Evolutionary conservation across 2,329 filamentous ascomycete genomes (phyloP).

Genomic region (Aspergillus tanneri): DNA sequence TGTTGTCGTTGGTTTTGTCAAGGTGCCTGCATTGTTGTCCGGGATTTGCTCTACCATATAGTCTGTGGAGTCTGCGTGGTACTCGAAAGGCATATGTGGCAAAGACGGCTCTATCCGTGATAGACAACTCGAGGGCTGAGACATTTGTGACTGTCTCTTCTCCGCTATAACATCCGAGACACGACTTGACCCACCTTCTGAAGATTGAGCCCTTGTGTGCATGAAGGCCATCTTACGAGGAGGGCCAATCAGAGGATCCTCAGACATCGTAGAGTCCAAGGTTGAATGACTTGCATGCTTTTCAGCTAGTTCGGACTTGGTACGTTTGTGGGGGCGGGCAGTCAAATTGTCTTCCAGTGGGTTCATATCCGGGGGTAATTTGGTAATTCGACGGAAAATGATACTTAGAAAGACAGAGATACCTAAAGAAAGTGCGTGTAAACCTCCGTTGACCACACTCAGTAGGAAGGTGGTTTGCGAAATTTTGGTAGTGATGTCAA

Average conservation of each 20-base stretch:
- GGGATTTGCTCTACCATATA: slow-evolving; percentile 28
- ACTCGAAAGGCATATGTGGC: slow-evolving; percentile 32
- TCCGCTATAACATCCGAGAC: slow-evolving; percentile 50
- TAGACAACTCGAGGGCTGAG: slow-evolving; percentile 42
- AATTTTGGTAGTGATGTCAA: slow-evolving; percentile 58
- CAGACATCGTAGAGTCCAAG: slow-evolving; percentile 43
- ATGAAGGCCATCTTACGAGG: slow-evolving; percentile 69
- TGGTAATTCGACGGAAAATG: slow-evolving; percentile 77
- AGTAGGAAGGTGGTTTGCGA: slow-evolving; percentile 67
- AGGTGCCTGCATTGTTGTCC: slow-evolving; percentile 29
- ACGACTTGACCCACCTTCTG: slow-evolving; percentile 55
- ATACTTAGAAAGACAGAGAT: slow-evolving; percentile 73
- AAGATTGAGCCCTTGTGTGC: slow-evolving; percentile 69
- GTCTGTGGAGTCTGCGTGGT: slow-evolving; percentile 29
- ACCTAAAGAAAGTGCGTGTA: slow-evolving; percentile 69
- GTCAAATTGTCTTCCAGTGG: slow-evolving; percentile 85
- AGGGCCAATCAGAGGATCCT: slow-evolving; percentile 45
- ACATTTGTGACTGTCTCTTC: slow-evolving; percentile 50
- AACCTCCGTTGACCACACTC: slow-evolving; percentile 60
- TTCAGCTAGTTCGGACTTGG: slow-evolving; percentile 61
- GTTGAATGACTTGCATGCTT: slow-evolving; percentile 60
- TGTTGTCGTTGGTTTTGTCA: slow-evolving; percentile 32
- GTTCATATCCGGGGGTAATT: slow-evolving; percentile 91
- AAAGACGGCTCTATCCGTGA: slow-evolving; percentile 34
- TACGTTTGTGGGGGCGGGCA: slow-evolving; percentile 71